These are phyloP conservation scores for Penicillium chermesinum DNA, from an alignment of 495 filamentous ascomycete species.

Conservation along the genomic window DNA sequence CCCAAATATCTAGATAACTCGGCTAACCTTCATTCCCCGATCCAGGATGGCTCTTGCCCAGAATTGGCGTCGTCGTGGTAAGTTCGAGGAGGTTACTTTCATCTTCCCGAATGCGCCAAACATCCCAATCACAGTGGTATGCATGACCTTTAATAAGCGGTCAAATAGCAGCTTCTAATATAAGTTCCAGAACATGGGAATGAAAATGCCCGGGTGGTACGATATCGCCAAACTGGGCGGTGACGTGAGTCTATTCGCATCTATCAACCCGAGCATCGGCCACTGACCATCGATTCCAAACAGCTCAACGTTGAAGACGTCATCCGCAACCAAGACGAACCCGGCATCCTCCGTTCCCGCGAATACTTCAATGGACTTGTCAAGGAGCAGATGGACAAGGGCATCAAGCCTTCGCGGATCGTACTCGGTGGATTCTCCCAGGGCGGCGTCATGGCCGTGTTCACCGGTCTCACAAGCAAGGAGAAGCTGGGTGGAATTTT, in stretches of 20 bases:
- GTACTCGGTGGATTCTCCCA: conserved; percentile 70
- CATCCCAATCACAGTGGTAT: conserved; percentile 83
- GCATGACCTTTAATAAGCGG: conserved; percentile 13
- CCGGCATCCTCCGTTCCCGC: conserved; percentile 67
- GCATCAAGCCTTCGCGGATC: conserved; percentile 78
- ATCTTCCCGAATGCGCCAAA: conserved; percentile 89
- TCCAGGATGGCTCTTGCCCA: conserved; percentile 69
- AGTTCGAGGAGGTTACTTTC: conserved; percentile 86
- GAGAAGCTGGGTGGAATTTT: conserved; percentile 83
- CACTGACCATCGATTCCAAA: not conserved
- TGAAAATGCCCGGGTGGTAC: conserved; percentile 89
- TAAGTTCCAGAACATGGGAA: conserved; percentile 61
- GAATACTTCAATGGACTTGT: conserved; percentile 77
- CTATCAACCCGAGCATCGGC: not conserved
- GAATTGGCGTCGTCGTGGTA: conserved; percentile 78
- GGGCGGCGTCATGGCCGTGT: conserved; percentile 55
- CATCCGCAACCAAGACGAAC: conserved; percentile 63
- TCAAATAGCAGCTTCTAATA: not conserved
- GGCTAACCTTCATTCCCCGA: not conserved
- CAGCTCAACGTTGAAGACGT: conserved; percentile 46
- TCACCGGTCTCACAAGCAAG: conserved; percentile 65
- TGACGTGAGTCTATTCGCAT: conserved; percentile 37
- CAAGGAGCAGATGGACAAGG: conserved; percentile 72
- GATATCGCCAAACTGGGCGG: conserved; percentile 64
- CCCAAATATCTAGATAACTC: not conserved